Evolutionary conservation across 352 stramenopile species (phyloP), one percentile per base, ranked within the genome.

Genomic region (Globisporangium barbulae): DNA sequence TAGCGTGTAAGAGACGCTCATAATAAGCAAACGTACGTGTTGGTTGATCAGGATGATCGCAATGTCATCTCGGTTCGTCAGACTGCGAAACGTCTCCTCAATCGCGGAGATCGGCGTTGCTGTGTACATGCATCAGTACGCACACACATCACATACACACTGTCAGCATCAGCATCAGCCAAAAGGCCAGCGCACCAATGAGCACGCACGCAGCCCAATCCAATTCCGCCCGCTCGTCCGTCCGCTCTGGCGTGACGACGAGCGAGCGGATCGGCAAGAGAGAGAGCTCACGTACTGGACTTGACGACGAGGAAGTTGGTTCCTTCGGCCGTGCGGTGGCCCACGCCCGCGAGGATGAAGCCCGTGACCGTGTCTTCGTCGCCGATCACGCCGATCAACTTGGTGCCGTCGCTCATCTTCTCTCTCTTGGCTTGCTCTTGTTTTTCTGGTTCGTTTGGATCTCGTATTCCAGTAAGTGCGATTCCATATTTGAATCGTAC

Each of bases 1-100:
- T 56, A 31, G 15, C 61, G n/a, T 21, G 25, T 7, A 59, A 25
- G 8, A n/a, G 28, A 66, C 2, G 3, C 6, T 45, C 3, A n/a
- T 10, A 47, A 39, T 22, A n/a, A 55, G 49, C 25, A 39, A 31
- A 37, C 84, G 49, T 74, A 96, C 90, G 66, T 99, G 96, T 78
- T 99, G 97, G 79, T 99, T 99, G 70, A 99, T 99, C 25, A 99
- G 85, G 63, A 99, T 96, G 63, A 99, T 99, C 42, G 89, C 97
- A 64, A 99, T 89, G 78, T 99, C 97, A 70, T 98, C 89, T 49
- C 97, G 89, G 50, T 68, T 94, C 35, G 95, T 93, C 39, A 99
- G 90, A 33, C 76, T 78, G 55, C 94, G 92, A 75, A 99, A 99
- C 28, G 88, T 93, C 45, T 97, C 80, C 67, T 97, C 89, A 63